Evolutionary conservation across 2,329 filamentous ascomycete genomes (phyloP), one percentile per base, ranked within the genome.

Genomic region (Fonsecaea erecta): DNA sequence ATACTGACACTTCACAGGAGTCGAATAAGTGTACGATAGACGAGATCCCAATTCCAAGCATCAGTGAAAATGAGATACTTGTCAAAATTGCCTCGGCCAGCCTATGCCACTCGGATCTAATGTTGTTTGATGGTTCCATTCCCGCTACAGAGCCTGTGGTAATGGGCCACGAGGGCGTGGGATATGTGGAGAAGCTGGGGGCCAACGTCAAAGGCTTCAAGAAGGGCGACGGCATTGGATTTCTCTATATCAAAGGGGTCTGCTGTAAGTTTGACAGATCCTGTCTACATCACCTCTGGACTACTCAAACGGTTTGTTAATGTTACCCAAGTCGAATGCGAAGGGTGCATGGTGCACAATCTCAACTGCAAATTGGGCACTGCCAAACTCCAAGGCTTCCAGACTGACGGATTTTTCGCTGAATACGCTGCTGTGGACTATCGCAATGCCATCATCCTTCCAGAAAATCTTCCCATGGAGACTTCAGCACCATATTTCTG

Each of bases 151-250:
- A 59, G 48, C 62, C 62, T 6, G 55, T 64, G 5, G 37, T 46
- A 12, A 59, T 64, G 54, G 62, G 62, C 18, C 62, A 64, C 28
- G 62, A 64, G 35, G 62, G 54, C 21, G 62, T 64, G 2, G 62
- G 62, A 6, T 52, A 37, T 35, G 56, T 53, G 6, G 62, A 59
- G 18, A 48, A 48, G 24, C 30, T 64, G 18, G 62, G 62, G 6
- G n/a, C 54, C 12, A 37, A 53, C 26, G 55, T 60, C 16, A 60
- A 40, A 26, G 62, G 62, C 9, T 64, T 64, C 35, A 52, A 59
- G n/a, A 16, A 18, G 9, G 62, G 62, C 24, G 55, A 64, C 30
- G 28, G 54, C 5, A 28, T 64, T 35, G 62, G 62, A 4, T 64
- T 64, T 46, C 62, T 64, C 16, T 53, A 59, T 18, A 60, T 55